Evolutionary conservation across 2,329 filamentous ascomycete species (phyloP).

Genomic region (Xylaria hypoxylon): DNA sequence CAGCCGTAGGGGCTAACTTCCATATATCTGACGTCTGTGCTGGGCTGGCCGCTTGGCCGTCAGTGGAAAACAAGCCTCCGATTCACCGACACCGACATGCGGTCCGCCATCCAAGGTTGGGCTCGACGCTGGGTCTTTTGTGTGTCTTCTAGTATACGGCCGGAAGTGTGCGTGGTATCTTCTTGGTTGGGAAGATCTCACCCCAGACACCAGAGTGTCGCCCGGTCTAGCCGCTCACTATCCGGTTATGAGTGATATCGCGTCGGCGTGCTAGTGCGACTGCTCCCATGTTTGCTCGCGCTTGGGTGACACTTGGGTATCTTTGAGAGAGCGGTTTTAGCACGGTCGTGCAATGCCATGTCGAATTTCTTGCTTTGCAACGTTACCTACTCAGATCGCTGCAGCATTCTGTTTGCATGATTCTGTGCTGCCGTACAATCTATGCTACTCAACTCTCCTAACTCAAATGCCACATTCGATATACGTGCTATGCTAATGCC

Average conservation of each 20-base stretch:
- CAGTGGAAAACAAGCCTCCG: conserved; percentile 17
- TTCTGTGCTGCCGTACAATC: conserved; percentile 19
- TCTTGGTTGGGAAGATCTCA: neutral
- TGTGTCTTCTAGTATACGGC: conserved; percentile 7
- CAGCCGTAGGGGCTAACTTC: neutral
- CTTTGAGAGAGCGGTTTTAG: conserved; percentile 8
- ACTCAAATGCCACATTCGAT: neutral
- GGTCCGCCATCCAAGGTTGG: conserved; percentile 27
- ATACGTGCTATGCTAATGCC: neutral
- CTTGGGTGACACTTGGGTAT: conserved; percentile 18
- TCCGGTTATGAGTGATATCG: conserved; percentile 11
- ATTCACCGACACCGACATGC: conserved; percentile 37
- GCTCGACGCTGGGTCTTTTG: conserved; percentile 22
- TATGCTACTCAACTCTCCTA: neutral
- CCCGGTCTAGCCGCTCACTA: conserved; percentile 12
- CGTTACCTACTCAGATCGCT: conserved; percentile 18
- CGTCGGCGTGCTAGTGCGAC: conserved; percentile 15
- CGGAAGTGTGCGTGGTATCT: conserved; percentile 7
- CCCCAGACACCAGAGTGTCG: conserved; percentile 7
- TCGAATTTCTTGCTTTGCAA: conserved; percentile 14
- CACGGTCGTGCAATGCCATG: neutral
- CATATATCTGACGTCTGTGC: neutral
- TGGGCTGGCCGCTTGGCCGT: neutral
- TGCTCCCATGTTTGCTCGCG: conserved; percentile 6
- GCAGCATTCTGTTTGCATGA: conserved; percentile 22